phyloP scores from a whole-genome alignment of 371 early-diverging fungal species.

The Mortierella sp. region DNA sequence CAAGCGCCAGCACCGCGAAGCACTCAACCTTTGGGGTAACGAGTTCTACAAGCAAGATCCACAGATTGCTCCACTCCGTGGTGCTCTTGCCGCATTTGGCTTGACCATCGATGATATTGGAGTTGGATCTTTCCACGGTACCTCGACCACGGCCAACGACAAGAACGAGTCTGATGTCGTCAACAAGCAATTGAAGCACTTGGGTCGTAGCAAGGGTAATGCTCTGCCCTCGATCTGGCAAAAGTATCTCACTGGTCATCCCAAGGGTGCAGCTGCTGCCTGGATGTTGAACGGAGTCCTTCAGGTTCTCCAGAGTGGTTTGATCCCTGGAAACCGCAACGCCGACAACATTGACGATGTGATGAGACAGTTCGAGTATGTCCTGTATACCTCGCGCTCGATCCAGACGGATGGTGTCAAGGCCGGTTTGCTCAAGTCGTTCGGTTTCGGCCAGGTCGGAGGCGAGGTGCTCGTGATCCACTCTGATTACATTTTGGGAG shows the following conservation, averaged over 20 bases:
- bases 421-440: slow-evolving; percentile 94
- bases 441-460: slow-evolving; percentile 98
- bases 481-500: slow-evolving; percentile 90
- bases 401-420: slow-evolving; percentile 94
- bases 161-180: slow-evolving; percentile 94
- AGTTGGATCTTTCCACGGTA: slow-evolving; percentile 98
- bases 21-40: slow-evolving; percentile 84
- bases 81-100: slow-evolving; percentile 91
- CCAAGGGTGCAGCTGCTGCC: slow-evolving; percentile 97
- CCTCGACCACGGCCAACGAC: slow-evolving; percentile 96
- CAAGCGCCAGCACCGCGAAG: slow-evolving; percentile 86
- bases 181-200: slow-evolving; percentile 87
- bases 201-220: slow-evolving; percentile 92
- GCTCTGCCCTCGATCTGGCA: slow-evolving; percentile 88
- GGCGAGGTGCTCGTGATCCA: slow-evolving; percentile 93
- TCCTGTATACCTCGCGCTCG: slow-evolving; percentile 88
- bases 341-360: slow-evolving; percentile 92
- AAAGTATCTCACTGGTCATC: slow-evolving; percentile 96
- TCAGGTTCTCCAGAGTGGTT: slow-evolving; percentile 88
- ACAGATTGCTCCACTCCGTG: slow-evolving; percentile 90
- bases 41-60: slow-evolving; percentile 89
- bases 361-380: slow-evolving; percentile 82
- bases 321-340: slow-evolving; percentile 96
- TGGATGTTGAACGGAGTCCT: slow-evolving; percentile 97
- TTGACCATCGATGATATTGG: slow-evolving; percentile 94